These are phyloP conservation scores for Saccharomycopsis phalli DNA, from an alignment of 1,139 yeast species.

Conservation along the genomic window DNA sequence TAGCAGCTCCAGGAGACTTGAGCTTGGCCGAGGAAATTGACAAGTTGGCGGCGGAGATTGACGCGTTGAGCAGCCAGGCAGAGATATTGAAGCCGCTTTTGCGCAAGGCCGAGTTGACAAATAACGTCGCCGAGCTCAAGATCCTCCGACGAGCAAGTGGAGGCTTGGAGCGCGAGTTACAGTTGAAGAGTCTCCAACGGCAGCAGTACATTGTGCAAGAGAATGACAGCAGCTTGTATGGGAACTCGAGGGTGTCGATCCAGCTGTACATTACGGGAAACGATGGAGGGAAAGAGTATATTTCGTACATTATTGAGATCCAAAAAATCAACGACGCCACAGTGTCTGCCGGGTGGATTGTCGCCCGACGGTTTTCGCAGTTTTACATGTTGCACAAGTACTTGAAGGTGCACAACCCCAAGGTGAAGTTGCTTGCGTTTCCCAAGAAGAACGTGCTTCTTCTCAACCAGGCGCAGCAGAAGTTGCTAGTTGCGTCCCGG, in stretches of 20 bases:
- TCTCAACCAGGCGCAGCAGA: conserved; percentile 40
- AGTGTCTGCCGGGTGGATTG: conserved; percentile 75
- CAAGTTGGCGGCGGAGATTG: conserved; percentile 48
- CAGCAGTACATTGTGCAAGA: conserved; percentile 83
- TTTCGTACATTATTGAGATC: conserved; percentile 70
- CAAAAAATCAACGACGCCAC: conserved; percentile 39
- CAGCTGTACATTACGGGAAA: conserved; percentile 54
- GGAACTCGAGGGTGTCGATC: conserved; percentile 57
- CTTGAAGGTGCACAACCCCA: conserved; percentile 44
- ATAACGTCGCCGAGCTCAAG: conserved; percentile 59
- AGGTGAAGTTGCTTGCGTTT: conserved; percentile 43
- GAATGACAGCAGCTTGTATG: conserved; percentile 68
- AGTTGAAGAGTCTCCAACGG: conserved; percentile 59
- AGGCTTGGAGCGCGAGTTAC: conserved; percentile 62
- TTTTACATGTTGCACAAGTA: conserved; percentile 66
- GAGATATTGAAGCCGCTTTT: conserved; percentile 57
- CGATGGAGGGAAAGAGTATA: conserved; percentile 52
- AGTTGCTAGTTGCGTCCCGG: conserved; percentile 57
- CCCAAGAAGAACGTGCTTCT: conserved; percentile 46
- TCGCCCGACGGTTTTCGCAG: conserved; percentile 81
- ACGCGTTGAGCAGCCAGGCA: conserved; percentile 51
- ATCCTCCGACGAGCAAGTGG: conserved; percentile 57
- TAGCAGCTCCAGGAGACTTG: conserved; percentile 65
- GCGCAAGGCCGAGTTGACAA: conserved; percentile 74
- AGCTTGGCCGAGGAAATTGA: conserved; percentile 61